Percentiles rank a stretch among this genome's conserved stretches.
These are phyloP conservation scores for Trichoderma endophyticum DNA, from an alignment of 2,329 filamentous ascomycete species.

Conservation along the genomic window DNA sequence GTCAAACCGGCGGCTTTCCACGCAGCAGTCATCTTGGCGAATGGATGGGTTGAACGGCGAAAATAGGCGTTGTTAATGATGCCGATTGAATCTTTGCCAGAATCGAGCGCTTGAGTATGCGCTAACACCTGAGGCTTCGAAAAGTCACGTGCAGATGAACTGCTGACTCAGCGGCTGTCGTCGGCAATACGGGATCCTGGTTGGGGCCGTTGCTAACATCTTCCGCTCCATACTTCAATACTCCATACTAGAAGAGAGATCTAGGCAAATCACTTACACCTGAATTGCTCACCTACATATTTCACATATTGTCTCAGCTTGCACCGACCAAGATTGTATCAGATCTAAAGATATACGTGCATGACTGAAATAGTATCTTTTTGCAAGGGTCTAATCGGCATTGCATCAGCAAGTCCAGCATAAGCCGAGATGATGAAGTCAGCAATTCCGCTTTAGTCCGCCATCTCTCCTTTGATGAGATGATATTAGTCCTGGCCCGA, in stretches of 20 bases:
- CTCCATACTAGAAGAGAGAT: no score
- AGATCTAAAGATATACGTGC: neutral
- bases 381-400: neutral
- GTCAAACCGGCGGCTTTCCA: conserved; percentile 98
- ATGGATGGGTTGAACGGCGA: conserved; percentile 33
- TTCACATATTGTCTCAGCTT: neutral
- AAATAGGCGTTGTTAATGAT: conserved; percentile 33
- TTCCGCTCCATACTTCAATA: neutral
- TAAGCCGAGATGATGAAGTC: neutral
- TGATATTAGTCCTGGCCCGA: neutral
- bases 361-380: neutral
- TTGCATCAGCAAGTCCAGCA: neutral
- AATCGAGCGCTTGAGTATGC: conserved; percentile 30
- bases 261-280: neutral
- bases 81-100: conserved; percentile 36
- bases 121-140: conserved; percentile 32
- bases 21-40: conserved; percentile 85
- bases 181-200: neutral
- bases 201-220: neutral
- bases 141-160: neutral
- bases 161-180: conserved; percentile 7
- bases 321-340: neutral
- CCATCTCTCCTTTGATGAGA: neutral
- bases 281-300: neutral
- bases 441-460: neutral